Base-by-base conservation (phyloP, 2,329 filamentous ascomycete genomes). In the Tolypocladium inflatum region DNA sequence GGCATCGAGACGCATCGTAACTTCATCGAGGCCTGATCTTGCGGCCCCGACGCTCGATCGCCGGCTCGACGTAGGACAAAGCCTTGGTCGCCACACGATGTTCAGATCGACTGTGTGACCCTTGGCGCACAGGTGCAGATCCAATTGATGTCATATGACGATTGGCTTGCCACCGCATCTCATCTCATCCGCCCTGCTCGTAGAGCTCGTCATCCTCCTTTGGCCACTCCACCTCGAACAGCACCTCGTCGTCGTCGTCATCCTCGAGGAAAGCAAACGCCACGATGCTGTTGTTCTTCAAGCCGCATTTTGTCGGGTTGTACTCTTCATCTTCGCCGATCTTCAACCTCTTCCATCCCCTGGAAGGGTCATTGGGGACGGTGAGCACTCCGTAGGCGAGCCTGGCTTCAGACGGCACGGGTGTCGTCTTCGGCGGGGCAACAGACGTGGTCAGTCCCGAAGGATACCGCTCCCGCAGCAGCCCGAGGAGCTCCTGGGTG, bases 391-490 rank as follows among this genome's bases (percentile, higher is more conserved):
- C 82, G 59, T 79, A 84, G 10, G 69, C 74, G 39, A 84, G 67
- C 5, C 64, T 73, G 39, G 76, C 71, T 54, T 73, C 68, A 1
- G 65, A 61, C 0, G 79, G 77, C 2, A 83, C 62, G 0, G 70
- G 55, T 0, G 73, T 77, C 11, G 66, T 71, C 45, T 72, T 68
- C 8, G 67, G 63, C 13, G 70, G 65, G 0, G 54, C 64, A 21
- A 68, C 58, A 19, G 72, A 70, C 13, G 70, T 71, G 1, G 71
- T 74, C 6, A 87, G 74, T 0, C 84, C 83, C 0, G 71, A 58
- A 0, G 83, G 79, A 60, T 84, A 86, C 35, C 82, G 74, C 51
- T 85, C 82, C 35, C 68, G 75, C 7, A 91, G 73, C 13, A 83
- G 74, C 1, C 75, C 71, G 21, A 89, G 72, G 2, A 92, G 80